Evolutionary conservation across 352 stramenopile species (phyloP), one percentile per base, ranked within the genome.

Genomic region (Pythium myriotylum): DNA sequence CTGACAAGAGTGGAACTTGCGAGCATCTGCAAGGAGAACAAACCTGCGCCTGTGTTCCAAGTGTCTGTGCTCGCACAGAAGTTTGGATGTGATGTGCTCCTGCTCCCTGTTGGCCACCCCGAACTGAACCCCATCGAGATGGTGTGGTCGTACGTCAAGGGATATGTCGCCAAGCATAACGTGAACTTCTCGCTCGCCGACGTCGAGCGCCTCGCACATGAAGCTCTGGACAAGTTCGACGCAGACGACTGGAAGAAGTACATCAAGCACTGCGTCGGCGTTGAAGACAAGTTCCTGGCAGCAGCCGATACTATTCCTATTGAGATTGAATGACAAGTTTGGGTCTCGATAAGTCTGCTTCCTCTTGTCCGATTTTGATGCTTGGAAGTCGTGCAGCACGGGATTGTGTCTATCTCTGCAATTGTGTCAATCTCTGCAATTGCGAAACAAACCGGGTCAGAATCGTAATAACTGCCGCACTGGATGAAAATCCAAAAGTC

Each of bases 61-160:
- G 52, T 41, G 5, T 2, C 0, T 22, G 45, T 22, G 4, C n/a
- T 56, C 2, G 65, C 65, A 0, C 0, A 45, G 26, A 1, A 29
- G 17, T 72, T 51, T 6, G 41, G 48, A 1, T 65, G 65, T 41
- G 35, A 63, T 4, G 24, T 68, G 4, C 49, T 64, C 3, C 22
- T 59, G 5, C 41, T 65, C 1, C 58, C 59, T 4, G 65, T 67
- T 14, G 57, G n/a, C 9, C 58, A 72, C 16, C 60, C 59, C 1
- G 58, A 71, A 19, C n/a, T n/a, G n/a, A n/a, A n/a, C n/a, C n/a
- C n/a, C n/a, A n/a, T n/a, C n/a, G n/a, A n/a, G n/a, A n/a, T 49
- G 63, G 20, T 68, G 67, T 67, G 64, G 57, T 14, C 35, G 1
- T 19, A 54, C 22, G 26, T 72, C 14, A 72, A 72, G 17, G 12